Base-by-base conservation (phyloP, 495 filamentous ascomycete species). In the Apodospora peruviana region DNA sequence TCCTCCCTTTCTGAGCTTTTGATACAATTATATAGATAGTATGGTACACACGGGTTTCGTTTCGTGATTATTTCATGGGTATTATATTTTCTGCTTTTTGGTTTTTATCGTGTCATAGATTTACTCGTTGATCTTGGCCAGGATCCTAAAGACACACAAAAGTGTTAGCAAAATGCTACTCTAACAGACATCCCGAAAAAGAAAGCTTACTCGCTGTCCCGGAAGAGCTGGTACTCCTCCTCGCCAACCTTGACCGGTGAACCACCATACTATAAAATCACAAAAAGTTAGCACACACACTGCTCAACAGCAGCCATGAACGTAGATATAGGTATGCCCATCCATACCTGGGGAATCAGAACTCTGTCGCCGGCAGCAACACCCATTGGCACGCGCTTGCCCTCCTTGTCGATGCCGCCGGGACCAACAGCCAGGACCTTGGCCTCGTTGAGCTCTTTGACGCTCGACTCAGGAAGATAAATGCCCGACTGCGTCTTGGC, bases 391-490 rank as follows among this genome's bases (percentile, higher is more conserved):
- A 96, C 69, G 51, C 88, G 80, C 77, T 91, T 85, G 50, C 93
- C 93, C 43, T 96, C 86, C 68, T 83, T 86, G 74, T 91, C 87
- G 43, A 94, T 53, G 10, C 71, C 81, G 58, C 93, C 93, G 44
- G 93, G 94, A 27, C 93, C 93, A 43, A 97, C 91, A 53, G 93
- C 94, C 49, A 99, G 77, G 51, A 99, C 93, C 70, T 85, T 85
- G 56, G 88, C 93, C 79, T 96, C 93, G 72, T 95, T 95, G 70
- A 96, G 81, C 68, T 99, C 93, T 82, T 99, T 96, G 57, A 96
- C 90, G 65, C 83, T 87, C 65, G 83, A 88, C 78, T 99, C 94
- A 51, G 93, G 93, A 54, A 99, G 88, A 80, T 91, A 95, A 78
- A 99, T 91, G 58, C 93, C 93, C 58, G 82, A 81, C 55, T 93